Conservation (phyloP, 2,329 filamentous ascomycete species). For the Ophiognomonia clavigignenti-juglandacearum region DNA sequence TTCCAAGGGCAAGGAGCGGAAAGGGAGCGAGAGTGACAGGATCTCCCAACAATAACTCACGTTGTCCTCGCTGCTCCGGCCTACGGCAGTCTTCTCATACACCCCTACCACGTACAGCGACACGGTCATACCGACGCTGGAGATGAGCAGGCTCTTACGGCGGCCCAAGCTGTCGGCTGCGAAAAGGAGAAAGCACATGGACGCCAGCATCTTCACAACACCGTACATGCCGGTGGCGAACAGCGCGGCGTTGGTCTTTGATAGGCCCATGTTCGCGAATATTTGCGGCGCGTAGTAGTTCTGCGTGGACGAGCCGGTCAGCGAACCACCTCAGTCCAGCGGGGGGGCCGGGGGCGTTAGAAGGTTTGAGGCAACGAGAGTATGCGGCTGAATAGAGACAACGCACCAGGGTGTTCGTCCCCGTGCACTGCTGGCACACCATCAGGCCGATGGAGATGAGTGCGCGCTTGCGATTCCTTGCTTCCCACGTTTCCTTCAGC, state of each 20-base stretch:
- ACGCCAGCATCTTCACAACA: slow-evolving; percentile 60
- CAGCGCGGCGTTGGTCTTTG: slow-evolving; percentile 49
- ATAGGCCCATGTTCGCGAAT: slow-evolving; percentile 60
- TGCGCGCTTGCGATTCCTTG: slow-evolving; percentile 58
- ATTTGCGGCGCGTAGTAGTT: slow-evolving; percentile 69
- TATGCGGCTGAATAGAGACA: no score
- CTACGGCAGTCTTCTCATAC: not conserved
- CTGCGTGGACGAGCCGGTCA: slow-evolving; percentile 15
- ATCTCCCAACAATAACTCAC: not conserved
- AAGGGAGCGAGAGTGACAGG: not conserved
- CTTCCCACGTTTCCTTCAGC: slow-evolving; percentile 59
- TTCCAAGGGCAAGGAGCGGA: not conserved
- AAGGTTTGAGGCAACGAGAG: no score
- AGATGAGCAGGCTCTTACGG: slow-evolving; percentile 56
- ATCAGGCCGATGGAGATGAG: slow-evolving; percentile 55
- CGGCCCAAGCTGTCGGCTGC: slow-evolving; percentile 66
- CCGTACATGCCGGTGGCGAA: slow-evolving; percentile 73
- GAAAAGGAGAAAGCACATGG: slow-evolving; percentile 60
- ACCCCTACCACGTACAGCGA: slow-evolving; percentile 30
- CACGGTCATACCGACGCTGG: slow-evolving; percentile 55
- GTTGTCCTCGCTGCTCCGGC: not conserved
- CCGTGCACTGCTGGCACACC: slow-evolving; percentile 16
- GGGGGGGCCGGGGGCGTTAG: no score
- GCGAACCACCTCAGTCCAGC: no score
- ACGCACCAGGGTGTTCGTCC: slow-evolving; percentile 6